Evolutionary conservation across 2,329 filamentous ascomycete genomes (phyloP), one percentile per base, ranked within the genome.

Genomic region (Arthroderma uncinatum): DNA sequence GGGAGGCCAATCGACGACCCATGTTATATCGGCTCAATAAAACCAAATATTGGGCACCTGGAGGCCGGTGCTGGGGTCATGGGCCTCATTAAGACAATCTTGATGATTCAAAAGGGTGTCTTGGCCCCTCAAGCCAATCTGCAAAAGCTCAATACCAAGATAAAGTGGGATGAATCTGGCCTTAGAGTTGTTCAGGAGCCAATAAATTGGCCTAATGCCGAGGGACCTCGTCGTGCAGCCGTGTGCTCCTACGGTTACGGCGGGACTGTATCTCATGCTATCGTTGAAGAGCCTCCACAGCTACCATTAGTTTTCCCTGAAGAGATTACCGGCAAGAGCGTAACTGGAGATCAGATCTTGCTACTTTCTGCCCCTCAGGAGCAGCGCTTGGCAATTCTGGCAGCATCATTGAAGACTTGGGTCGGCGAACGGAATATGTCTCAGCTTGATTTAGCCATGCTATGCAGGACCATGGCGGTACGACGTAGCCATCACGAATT

Each of bases 11-110:
- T 12, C 9, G 2, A 48, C 6, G 23, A 28, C 19, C 36, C 42
- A 19, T 58, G 8, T 61, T 52, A 59, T 21, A 16, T 55, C 50
- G 52, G 28, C 7, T 48, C 47, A 12, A 62, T 64, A 14, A 67
- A 68, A 57, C 60, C 64, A 14, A 65, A 67, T 52, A 40, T 85
- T 23, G 68, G 68, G 1, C 68, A 71, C 55, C 39, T 62, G 0
- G 70, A 67, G 44, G 60, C 56, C 6, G 57, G 56, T 3, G 34
- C 61, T 55, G 69, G 59, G 21, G 64, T 64, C 36, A 66, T 62
- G n/a, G 62, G 66, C 10, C 55, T 71, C 12, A 68, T 71, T 10
- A 71, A 71, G 59, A 59, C 63, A 2, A 62, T 63, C 9, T 60
- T 68, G 61, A 62, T 66, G 28, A 58, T 68, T n/a, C 62, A 68